These are phyloP conservation scores for Penstemon newberryi DNA, from an alignment of 257 asterid species.

Conservation along the genomic window DNA sequence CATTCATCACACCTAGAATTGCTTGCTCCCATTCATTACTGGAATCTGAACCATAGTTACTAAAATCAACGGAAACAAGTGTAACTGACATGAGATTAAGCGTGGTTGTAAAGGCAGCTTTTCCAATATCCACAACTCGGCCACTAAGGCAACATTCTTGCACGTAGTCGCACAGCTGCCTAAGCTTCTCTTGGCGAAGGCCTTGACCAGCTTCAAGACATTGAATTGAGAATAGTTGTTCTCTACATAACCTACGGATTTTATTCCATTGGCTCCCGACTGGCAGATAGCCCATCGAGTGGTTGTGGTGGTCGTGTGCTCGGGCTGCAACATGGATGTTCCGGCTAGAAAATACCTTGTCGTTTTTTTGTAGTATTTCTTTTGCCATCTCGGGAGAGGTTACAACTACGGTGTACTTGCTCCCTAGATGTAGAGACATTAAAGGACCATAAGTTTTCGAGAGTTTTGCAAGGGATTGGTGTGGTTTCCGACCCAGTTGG, in stretches of 20 bases:
- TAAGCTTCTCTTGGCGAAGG: conserved; percentile 29
- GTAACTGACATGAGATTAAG: conserved; percentile 23
- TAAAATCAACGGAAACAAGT: conserved; percentile 18
- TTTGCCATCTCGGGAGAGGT: conserved; percentile 19
- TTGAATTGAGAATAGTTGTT: not conserved
- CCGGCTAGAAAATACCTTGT: conserved; percentile 18
- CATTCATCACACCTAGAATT: conserved; percentile 6
- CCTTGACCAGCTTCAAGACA: conserved; percentile 28
- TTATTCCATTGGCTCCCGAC: conserved; percentile 11
- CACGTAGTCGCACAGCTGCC: conserved; percentile 17
- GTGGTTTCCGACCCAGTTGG: too few relatives aligned
- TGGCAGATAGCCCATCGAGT: conserved; percentile 21
- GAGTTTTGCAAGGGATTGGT: too few relatives aligned
- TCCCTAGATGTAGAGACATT: conserved; percentile 27
- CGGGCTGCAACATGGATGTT: not conserved
- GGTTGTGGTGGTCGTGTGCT: conserved; percentile 15
- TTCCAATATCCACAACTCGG: conserved; percentile 18
- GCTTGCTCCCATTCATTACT: conserved; percentile 24
- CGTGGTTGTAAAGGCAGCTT: conserved; percentile 21
- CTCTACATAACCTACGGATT: conserved; percentile 24
- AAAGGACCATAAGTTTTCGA: conserved; percentile 6
- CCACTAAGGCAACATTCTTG: not conserved
- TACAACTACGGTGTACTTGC: conserved; percentile 9
- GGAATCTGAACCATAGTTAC: not conserved
- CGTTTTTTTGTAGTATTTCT: conserved; percentile 26